Base-by-base conservation (phyloP, 495 filamentous ascomycete genomes). In the Mycothermus thermophilus region DNA sequence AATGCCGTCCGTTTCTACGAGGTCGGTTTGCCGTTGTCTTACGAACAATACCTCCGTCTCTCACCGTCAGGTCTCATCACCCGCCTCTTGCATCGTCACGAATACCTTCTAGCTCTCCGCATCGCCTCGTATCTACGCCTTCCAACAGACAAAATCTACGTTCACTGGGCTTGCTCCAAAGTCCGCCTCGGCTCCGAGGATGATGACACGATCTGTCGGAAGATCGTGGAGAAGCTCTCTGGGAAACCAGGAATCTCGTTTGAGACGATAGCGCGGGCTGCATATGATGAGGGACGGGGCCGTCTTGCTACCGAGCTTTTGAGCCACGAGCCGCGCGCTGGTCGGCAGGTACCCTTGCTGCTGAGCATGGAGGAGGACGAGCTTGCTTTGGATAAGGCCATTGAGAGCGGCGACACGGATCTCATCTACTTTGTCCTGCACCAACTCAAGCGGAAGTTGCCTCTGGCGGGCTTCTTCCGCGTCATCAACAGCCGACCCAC, bases 291-390 rank as follows among this genome's bases (percentile, higher is more conserved):
- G 62, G 90, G 90, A 3, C 74, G 92, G 16, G 72, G 77, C 6
- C 74, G 77, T 11, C 65, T 97, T 8, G 92, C 90, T 16, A 96
- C 84, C 1, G 73, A 92, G 40, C 67, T 97, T 2, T 65, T 97
- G 9, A 92, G 95, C 52, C 80, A 94, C 48, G 90, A 97, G 49
- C 81, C 86, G 14, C 76, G 87, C 38, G 90, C 85, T 2, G 90
- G 88, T 4, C 84, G 85, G 40, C 90, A 97, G 59, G 92, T 97
- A 3, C 90, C 92, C 0, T 65, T 97, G n/a, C 67, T 97, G 6
- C 62, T 97, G 12, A 83, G 69, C 47, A 95, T 96, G 85, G 86
- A 93, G 50, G 87, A 96, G 55, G 90, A 93, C 42, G 83, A 86
- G 37, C 74, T 96, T 8, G 90, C 90, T 1, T 77, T 97, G 3